Conservation (phyloP, 2,329 filamentous ascomycete species). For the Botryotinia calthae region DNA sequence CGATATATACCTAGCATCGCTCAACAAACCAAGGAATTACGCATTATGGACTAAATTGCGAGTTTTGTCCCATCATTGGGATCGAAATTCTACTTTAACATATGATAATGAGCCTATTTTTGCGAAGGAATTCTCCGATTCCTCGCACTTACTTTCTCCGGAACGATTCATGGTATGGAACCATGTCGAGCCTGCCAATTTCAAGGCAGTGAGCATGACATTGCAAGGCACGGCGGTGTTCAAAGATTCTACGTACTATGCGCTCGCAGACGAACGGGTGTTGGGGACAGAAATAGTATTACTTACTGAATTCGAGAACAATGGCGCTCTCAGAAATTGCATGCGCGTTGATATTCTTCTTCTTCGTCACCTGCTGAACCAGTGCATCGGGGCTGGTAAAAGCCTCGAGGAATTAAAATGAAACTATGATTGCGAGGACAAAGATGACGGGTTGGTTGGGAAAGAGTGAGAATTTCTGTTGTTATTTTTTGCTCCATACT, state of each 20-base stretch:
- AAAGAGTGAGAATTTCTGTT: neutral
- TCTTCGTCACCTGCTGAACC: neutral
- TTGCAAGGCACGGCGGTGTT: neutral
- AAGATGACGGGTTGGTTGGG: neutral
- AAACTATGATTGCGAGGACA: neutral
- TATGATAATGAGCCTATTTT: neutral
- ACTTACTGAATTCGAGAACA: neutral
- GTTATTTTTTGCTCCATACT: neutral
- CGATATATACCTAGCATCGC: neutral
- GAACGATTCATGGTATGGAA: neutral
- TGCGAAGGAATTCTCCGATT: accelerated
- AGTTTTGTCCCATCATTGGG: neutral
- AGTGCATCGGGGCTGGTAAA: neutral
- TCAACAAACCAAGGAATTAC: neutral
- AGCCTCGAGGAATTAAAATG: neutral
- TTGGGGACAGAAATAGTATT: neutral
- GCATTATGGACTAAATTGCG: neutral
- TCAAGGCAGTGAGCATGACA: neutral
- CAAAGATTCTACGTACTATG: neutral
- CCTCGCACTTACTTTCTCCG: neutral
- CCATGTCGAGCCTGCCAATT: neutral
- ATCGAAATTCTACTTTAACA: neutral
- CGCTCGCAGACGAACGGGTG: neutral
- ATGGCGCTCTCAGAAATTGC: neutral
- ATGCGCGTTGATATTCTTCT: neutral